Percentiles rank a stretch among this genome's conserved stretches.
Conservation (phyloP, 331 rosid species). For the Erythrophleum ivorense region DNA sequence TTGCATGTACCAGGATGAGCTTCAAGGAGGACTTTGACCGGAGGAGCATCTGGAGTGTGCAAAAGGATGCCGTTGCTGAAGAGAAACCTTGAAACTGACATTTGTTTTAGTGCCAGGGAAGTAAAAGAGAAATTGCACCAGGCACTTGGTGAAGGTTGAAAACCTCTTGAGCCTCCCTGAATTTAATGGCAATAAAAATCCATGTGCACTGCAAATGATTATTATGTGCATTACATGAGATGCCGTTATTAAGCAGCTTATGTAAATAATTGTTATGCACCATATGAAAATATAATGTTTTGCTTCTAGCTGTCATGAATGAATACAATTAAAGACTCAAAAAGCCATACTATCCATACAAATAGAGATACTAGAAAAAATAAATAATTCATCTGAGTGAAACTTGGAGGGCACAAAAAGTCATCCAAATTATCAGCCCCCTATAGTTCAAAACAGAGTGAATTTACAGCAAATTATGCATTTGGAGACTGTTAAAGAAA, state of each 20-base stretch:
- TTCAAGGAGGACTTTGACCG: slow-evolving; percentile 63
- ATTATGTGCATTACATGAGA: background rate
- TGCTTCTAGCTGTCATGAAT: background rate
- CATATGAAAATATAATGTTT: background rate
- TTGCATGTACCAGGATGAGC: slow-evolving; percentile 64
- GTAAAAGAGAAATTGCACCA: slow-evolving; percentile 23
- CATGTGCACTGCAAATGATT: slow-evolving; percentile 25
- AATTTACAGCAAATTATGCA: background rate
- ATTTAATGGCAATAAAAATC: slow-evolving; percentile 14
- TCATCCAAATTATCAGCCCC: background rate
- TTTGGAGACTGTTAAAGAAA: background rate
- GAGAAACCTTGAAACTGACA: slow-evolving; percentile 54
- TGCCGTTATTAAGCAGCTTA: background rate
- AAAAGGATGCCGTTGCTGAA: slow-evolving; percentile 67
- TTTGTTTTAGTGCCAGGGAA: slow-evolving; percentile 32
- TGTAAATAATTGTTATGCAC: background rate
- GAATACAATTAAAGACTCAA: background rate
- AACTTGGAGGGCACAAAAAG: background rate
- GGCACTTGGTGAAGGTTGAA: background rate
- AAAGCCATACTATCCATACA: background rate
- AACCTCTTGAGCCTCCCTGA: background rate
- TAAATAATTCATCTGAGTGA: background rate
- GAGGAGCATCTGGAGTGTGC: slow-evolving; percentile 57
- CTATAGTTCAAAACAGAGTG: background rate
- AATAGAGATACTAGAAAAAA: background rate